These are phyloP conservation scores for Hymenoscyphus salicellus DNA, from an alignment of 2,329 filamentous ascomycete species.

Conservation along the genomic window DNA sequence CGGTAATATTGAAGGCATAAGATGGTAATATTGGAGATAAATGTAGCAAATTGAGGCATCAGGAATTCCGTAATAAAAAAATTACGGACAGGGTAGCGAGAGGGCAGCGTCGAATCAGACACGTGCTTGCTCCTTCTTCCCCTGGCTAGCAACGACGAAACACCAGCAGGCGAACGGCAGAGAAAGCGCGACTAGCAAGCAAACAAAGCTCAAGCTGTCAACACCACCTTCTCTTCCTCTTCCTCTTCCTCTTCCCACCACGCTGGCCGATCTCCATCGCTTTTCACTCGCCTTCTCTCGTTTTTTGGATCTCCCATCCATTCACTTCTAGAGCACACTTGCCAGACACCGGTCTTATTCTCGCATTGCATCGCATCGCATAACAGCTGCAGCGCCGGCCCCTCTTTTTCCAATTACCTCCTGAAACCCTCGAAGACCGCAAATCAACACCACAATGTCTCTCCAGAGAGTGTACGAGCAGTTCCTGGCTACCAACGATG, in stretches of 20 bases:
- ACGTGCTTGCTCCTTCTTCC: neutral
- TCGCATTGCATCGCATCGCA: neutral
- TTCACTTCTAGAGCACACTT: neutral
- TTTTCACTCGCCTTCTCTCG: neutral
- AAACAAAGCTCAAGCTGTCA: conserved; percentile 1
- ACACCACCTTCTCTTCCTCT: neutral
- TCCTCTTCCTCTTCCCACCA: neutral
- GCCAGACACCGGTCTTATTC: neutral
- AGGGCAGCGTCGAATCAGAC: neutral
- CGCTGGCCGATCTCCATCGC: neutral
- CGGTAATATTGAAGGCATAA: neutral
- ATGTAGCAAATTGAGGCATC: neutral
- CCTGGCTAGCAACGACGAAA: neutral
- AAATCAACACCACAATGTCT: conserved; percentile 41
- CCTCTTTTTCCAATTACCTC: neutral
- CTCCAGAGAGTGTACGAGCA: conserved; percentile 61
- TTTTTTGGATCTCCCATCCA: neutral
- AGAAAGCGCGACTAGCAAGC: neutral
- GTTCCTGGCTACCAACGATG: conserved; percentile 66
- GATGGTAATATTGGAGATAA: neutral
- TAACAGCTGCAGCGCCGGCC: neutral
- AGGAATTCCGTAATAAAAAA: too few relatives aligned
- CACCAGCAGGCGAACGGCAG: neutral
- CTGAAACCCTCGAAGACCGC: neutral
- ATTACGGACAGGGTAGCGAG: too few relatives aligned